Evolutionary conservation across 1,284 basidiomycete genomes (phyloP).

Genomic region (Lignosus rhinocerotis): DNA sequence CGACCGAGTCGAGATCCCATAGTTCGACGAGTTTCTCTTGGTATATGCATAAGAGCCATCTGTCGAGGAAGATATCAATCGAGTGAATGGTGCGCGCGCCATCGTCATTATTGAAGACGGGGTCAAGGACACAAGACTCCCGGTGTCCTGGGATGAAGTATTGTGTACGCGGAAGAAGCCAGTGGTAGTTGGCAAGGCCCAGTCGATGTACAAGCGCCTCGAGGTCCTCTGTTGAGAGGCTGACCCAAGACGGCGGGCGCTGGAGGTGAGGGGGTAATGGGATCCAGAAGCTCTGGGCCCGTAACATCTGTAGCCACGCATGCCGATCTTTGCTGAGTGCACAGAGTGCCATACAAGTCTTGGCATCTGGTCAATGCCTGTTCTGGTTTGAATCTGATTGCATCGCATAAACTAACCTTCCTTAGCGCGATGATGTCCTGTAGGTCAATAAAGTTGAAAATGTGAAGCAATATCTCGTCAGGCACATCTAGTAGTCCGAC

Average conservation of each 20-base stretch:
- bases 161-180: constrained; percentile 19
- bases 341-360: constrained; percentile 24
- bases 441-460: constrained; percentile 19
- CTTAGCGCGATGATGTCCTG: constrained; percentile 24
- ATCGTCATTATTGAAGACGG: constrained; percentile 14
- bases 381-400: neutral
- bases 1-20: constrained; percentile 29
- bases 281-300: constrained; percentile 6
- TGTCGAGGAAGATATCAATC: constrained; percentile 27
- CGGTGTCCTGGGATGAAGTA: constrained; percentile 9
- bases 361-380: neutral
- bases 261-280: constrained; percentile 19
- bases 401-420: constrained; percentile 18
- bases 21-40: constrained; percentile 29
- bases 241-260: neutral
- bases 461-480: constrained; percentile 28
- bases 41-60: constrained; percentile 31
- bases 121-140: constrained; percentile 9
- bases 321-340: constrained; percentile 21
- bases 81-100: constrained; percentile 24
- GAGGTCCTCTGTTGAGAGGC: constrained; percentile 9
- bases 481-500: constrained; percentile 17
- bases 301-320: constrained; percentile 25
- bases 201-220: constrained; percentile 19
- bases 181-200: constrained; percentile 16